These are phyloP conservation scores for Alternaria sp. DNA, from an alignment of 2,329 filamentous ascomycete species.

Conservation along the genomic window DNA sequence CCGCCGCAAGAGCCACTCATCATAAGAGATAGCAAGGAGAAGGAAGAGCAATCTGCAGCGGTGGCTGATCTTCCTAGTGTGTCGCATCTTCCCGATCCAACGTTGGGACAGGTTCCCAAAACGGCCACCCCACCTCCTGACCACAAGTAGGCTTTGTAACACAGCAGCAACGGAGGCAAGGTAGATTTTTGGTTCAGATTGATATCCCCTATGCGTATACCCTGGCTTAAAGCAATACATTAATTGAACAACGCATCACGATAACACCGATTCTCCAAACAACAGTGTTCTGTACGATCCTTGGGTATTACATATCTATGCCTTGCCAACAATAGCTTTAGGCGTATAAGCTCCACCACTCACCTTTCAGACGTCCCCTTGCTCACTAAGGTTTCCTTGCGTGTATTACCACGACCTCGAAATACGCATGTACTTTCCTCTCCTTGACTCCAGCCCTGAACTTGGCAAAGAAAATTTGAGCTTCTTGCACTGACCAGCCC, in stretches of 20 bases:
- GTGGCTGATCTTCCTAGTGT: constrained; percentile 50
- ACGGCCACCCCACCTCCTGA: constrained; percentile 19
- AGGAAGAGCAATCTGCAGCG: constrained; percentile 29
- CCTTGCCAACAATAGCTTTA: background rate
- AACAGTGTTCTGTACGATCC: background rate
- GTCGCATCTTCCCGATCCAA: constrained; percentile 48
- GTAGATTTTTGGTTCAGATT: constrained; percentile 28
- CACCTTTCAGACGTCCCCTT: background rate
- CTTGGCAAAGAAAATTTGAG: constrained; percentile 54
- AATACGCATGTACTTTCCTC: constrained; percentile 45
- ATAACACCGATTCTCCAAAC: background rate
- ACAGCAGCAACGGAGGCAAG: background rate
- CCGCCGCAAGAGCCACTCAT: constrained; percentile 34
- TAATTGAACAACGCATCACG: constrained; percentile 10
- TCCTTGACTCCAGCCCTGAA: constrained; percentile 43
- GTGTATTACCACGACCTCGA: constrained; percentile 34
- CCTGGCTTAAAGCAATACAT: constrained; percentile 14
- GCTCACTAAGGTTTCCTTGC: constrained; percentile 20
- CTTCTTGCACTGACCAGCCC: constrained; percentile 53
- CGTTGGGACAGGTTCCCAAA: constrained; percentile 24
- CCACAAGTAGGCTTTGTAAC: constrained; percentile 16
- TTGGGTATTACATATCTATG: background rate
- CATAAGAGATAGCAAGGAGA: constrained; percentile 38
- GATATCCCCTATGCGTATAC: constrained; percentile 24
- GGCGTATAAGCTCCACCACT: no score